These are phyloP conservation scores for Pythium aphanidermatum DNA, from an alignment of 352 stramenopile genomes.

Conservation along the genomic window DNA sequence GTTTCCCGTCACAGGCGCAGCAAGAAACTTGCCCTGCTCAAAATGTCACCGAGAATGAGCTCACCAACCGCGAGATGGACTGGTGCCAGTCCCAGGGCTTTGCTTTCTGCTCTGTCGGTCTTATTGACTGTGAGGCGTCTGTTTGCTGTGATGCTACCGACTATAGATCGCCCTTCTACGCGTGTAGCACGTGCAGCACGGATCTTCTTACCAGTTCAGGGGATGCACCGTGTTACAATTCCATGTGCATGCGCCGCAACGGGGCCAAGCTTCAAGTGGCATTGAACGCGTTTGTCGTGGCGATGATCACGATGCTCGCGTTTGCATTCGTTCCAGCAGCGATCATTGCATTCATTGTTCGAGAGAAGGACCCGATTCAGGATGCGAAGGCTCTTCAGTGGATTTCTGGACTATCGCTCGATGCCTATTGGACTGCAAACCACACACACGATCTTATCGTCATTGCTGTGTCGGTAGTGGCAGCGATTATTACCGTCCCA, in stretches of 20 bases:
- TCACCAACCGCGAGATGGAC: slow-evolving; percentile 1
- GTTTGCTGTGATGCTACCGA: slow-evolving; percentile 33
- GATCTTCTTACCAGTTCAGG: not conserved
- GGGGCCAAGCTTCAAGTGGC: slow-evolving; percentile 47
- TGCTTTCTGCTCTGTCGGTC: slow-evolving; percentile 32
- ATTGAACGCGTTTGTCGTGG: slow-evolving; percentile 36
- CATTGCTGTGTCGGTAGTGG: slow-evolving; percentile 32
- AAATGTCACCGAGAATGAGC: slow-evolving; percentile 21
- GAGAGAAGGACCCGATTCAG: slow-evolving; percentile 45
- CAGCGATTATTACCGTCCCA: slow-evolving; percentile 32
- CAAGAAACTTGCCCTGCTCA: slow-evolving; percentile 20
- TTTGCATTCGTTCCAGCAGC: slow-evolving; percentile 42
- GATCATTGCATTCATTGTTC: slow-evolving; percentile 39
- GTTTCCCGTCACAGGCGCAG: slow-evolving; percentile 13
- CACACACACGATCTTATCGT: slow-evolving; percentile 50
- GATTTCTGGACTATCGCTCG: slow-evolving; percentile 44
- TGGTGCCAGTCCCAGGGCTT: slow-evolving; percentile 14
- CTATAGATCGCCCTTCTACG: slow-evolving; percentile 32
- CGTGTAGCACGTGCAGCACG: slow-evolving; percentile 23
- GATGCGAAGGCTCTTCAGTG: slow-evolving; percentile 62
- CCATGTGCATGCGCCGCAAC: slow-evolving; percentile 37
- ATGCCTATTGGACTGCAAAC: slow-evolving; percentile 55
- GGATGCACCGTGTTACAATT: slow-evolving; percentile 15
- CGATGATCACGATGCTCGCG: slow-evolving; percentile 32
- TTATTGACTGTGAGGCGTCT: slow-evolving; percentile 30